Evolutionary conservation across 306 rosid genomes (phyloP).

Genomic region (Cajanus cajan): DNA sequence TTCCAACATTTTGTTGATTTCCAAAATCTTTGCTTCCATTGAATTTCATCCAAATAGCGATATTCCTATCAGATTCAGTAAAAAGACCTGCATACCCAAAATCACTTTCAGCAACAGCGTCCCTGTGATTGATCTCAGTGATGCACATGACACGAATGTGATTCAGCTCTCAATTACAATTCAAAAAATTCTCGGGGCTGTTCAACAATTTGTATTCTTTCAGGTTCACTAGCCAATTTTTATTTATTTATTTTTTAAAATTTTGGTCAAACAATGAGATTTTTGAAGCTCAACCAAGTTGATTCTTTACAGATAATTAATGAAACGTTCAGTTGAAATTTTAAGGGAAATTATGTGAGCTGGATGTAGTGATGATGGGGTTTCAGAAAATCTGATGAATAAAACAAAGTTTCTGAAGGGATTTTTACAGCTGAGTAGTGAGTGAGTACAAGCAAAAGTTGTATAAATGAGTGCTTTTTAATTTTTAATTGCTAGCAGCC

Average conservation of each 20-base stretch:
- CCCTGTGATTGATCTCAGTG: not conserved
- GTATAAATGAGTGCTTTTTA: not conserved
- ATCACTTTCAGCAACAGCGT: not conserved
- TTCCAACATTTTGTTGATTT: not conserved
- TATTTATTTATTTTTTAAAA: not conserved
- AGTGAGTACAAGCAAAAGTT: not conserved
- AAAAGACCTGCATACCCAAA: not conserved
- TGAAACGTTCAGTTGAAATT: not conserved
- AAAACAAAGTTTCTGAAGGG: too few species aligned
- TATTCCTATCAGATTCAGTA: not conserved
- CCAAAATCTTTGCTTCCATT: not conserved
- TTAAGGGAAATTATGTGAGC: too few species aligned
- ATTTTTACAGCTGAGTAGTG: not conserved
- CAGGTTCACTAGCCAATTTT: not conserved
- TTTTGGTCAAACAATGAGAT: not conserved
- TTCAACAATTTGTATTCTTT: not conserved
- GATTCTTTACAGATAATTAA: not conserved
- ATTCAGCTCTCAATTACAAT: not conserved
- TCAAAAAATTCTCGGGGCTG: too few species aligned
- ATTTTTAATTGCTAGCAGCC: not conserved
- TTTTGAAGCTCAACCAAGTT: not conserved
- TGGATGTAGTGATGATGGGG: too few species aligned
- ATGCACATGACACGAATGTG: not conserved
- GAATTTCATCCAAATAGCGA: not conserved
- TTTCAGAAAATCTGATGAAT: too few species aligned